Percentiles rank a stretch among this genome's conserved stretches.
Evolutionary conservation across 371 early-diverging fungal species (phyloP).

Genomic region (Rhizopus microsporus): DNA sequence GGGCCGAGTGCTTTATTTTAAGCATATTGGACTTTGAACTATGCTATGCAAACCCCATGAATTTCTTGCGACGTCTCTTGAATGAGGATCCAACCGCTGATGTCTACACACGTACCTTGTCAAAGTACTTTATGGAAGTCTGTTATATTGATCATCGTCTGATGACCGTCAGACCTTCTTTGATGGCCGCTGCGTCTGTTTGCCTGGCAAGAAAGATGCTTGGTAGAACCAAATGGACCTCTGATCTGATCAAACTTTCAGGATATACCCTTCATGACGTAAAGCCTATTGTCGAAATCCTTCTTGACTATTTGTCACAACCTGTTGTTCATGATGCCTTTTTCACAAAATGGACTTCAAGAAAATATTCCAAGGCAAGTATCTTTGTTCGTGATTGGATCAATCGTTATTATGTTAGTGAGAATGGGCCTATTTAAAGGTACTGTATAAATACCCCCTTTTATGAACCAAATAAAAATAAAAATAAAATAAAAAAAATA

Average conservation of each 20-base stretch:
- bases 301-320: slow-evolving; percentile 67
- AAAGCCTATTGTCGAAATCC: slow-evolving; percentile 56
- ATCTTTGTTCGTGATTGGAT: slow-evolving; percentile 70
- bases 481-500: slow-evolving; percentile 1
- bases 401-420: slow-evolving; percentile 31
- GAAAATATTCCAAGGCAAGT: slow-evolving; percentile 75
- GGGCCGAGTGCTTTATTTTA: slow-evolving; percentile 91
- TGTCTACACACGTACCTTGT: slow-evolving; percentile 85
- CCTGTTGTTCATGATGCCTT: slow-evolving; percentile 64
- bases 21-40: slow-evolving; percentile 80
- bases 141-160: slow-evolving; percentile 87
- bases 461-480: slow-evolving; percentile 2
- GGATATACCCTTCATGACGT: slow-evolving; percentile 77
- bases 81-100: slow-evolving; percentile 88
- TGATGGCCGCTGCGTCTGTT: slow-evolving; percentile 83
- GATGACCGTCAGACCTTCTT: slow-evolving; percentile 73
- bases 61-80: slow-evolving; percentile 87
- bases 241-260: slow-evolving; percentile 69
- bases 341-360: slow-evolving; percentile 80
- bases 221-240: slow-evolving; percentile 73
- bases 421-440: not conserved
- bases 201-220: slow-evolving; percentile 92
- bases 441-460: not conserved
- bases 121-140: slow-evolving; percentile 97
- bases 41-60: slow-evolving; percentile 85